These are phyloP conservation scores for Eucalyptus polyanthemos DNA, from an alignment of 345 rosid genomes.

Conservation along the genomic window DNA sequence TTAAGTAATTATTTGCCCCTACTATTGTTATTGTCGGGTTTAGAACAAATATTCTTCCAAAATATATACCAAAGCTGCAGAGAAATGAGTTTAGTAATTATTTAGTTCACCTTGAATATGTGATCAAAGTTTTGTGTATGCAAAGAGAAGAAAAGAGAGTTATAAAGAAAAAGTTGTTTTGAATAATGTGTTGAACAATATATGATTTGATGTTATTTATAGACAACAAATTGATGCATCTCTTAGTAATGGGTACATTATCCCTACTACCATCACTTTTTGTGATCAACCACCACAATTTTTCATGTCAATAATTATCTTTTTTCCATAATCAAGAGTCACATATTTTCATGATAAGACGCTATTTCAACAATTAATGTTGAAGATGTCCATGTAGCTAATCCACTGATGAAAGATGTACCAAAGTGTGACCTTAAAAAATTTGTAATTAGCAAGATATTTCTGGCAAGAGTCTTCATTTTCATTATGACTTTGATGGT, in stretches of 20 bases:
- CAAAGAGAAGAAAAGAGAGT: not conserved
- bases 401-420: not conserved
- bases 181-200: not conserved
- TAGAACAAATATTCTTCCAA: not conserved
- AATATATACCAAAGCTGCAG: not conserved
- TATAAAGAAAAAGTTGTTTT: not conserved
- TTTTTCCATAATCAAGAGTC: not conserved
- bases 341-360: not conserved
- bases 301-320: not conserved
- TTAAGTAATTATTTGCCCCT: not conserved
- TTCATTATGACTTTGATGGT: not conserved
- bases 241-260: not conserved
- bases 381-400: not conserved
- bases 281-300: not conserved
- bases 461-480: not conserved
- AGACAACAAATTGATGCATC: not conserved
- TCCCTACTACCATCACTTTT: not conserved
- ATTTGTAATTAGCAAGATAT: not conserved
- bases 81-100: not conserved
- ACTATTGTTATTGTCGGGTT: not conserved
- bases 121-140: not conserved
- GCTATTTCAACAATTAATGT: not conserved
- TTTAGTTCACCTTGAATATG: not conserved
- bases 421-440: not conserved
- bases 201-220: not conserved